Evolutionary conservation across 441 rosid genomes (phyloP), one percentile per base, ranked within the genome.

Genomic region (Flueggea neowawraea): DNA sequence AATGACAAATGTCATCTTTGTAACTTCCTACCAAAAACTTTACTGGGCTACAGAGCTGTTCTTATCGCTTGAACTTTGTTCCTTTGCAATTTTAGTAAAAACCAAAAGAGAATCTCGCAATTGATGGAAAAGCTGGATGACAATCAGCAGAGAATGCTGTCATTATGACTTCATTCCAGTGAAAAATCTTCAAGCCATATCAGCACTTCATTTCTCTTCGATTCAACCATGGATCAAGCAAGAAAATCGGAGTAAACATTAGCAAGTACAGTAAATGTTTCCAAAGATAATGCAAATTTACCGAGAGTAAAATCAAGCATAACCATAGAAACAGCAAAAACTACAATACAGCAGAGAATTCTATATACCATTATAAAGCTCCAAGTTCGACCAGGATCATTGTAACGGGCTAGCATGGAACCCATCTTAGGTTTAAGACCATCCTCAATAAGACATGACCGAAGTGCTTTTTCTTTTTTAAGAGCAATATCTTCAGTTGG

Each of bases 301-400:
- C 39, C 51, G 55, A 57, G 6, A 10, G n/a, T 13, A 10, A 31
- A 36, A 60, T 15, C 33, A 60, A 32, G 55, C 15, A 31, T 49
- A 51, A 56, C 10, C 44, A 11, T 52, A 41, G 32, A 58, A 49
- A 59, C 60, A 62, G 59, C 11, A 8, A 6, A 28, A 51, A 62
- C 69, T 36, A 8, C 9, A 36, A 36, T 1, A 36, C 7, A 1
- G 12, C 6, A 2, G 17, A 39, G 31, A 60, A 54, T 0, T 0
- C 52, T 17, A 31, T 66, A 47, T 88, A 93, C 96, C 95, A 88
- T 70, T 55, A 65, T 82, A 66, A 87, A 84, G 80, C 39, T 79
- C 96, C 86, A 64, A 52, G 95, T 93, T 72, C 84, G 69, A 68
- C 93, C 89, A 0, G 91, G 96, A 77, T 90, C 98, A 73, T 93